Conservation (phyloP, 805 yeast genomes). For the Ogataea dorogensis region DNA sequence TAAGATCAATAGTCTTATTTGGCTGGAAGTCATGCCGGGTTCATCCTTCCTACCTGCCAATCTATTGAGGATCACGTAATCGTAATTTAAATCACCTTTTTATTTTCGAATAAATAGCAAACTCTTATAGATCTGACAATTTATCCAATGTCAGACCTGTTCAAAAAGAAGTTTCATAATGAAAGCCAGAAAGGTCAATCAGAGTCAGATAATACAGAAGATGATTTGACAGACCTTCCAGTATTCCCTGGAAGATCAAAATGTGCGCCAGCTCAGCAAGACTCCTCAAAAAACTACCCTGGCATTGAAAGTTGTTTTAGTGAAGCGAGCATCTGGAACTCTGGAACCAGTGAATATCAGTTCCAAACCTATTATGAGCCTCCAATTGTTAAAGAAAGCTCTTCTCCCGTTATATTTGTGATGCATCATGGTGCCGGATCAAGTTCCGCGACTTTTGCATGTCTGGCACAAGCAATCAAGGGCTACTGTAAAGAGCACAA, state of each 20-base stretch:
- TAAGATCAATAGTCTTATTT: too few relatives aligned
- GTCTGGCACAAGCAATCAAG: constrained; percentile 45
- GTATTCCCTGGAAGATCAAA: not conserved
- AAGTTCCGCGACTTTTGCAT: constrained; percentile 72
- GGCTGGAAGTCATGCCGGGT: too few relatives aligned
- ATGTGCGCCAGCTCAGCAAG: not conserved
- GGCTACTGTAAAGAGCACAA: constrained; percentile 28
- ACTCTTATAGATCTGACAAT: too few relatives aligned
- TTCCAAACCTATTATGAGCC: constrained; percentile 67
- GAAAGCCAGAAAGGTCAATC: too few relatives aligned
- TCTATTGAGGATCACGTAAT: too few relatives aligned
- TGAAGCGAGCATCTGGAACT: constrained; percentile 24
- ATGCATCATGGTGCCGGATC: constrained; percentile 98
- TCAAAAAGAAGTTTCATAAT: too few relatives aligned
- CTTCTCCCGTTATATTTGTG: constrained; percentile 56
- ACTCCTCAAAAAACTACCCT: constrained; percentile 3
- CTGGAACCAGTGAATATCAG: constrained; percentile 26
- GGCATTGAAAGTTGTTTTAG: constrained; percentile 38
- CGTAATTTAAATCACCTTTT: too few relatives aligned
- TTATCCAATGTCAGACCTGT: not conserved
- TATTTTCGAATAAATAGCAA: too few relatives aligned
- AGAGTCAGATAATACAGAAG: not conserved
- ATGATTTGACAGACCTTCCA: not conserved
- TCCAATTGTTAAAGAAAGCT: constrained; percentile 11
- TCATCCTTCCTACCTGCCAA: too few relatives aligned